A percentile compares a stretch with the other conserved stretches of the same genome.
Conservation (phyloP, 2,329 filamentous ascomycete genomes). For the Calonectria pteridis region DNA sequence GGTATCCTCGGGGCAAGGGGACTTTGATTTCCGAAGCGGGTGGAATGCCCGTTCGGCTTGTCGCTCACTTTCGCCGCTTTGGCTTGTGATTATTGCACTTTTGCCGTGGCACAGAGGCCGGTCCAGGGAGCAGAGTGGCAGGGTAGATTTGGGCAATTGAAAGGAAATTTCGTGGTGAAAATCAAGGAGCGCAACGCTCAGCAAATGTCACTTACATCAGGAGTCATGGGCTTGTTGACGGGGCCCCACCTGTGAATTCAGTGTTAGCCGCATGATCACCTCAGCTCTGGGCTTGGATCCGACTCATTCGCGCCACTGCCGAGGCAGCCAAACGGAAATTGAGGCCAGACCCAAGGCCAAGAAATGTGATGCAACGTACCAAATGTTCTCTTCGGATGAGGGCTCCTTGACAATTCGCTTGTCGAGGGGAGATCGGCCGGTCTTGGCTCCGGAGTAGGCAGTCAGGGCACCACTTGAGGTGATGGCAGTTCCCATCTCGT, state of each 20-base stretch:
- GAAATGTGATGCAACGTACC: conserved; percentile 61
- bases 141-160: conserved; percentile 19
- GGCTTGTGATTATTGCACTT: conserved; percentile 35
- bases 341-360: conserved; percentile 14
- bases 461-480: conserved; percentile 95
- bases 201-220: conserved; percentile 75
- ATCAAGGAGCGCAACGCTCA: conserved; percentile 27
- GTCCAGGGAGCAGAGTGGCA: conserved; percentile 8
- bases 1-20: conserved; percentile 45
- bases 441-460: conserved; percentile 98
- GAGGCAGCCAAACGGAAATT: conserved; percentile 30
- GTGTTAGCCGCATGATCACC: conserved; percentile 46
- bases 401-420: conserved; percentile 97
- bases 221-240: conserved; percentile 98
- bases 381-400: conserved; percentile 89
- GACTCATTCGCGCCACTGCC: conserved; percentile 25
- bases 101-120: conserved; percentile 20
- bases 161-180: conserved; percentile 26
- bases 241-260: conserved; percentile 80
- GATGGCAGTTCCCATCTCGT: conserved; percentile 97
- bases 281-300: conserved; percentile 12
- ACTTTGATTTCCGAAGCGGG: conserved; percentile 41
- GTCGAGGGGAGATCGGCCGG: conserved; percentile 94
- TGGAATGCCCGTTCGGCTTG: conserved; percentile 26
- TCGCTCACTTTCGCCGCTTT: conserved; percentile 16